Evolutionary conservation across 2,329 filamentous ascomycete genomes (phyloP).

Genomic region (Fusarium veterinarium): DNA sequence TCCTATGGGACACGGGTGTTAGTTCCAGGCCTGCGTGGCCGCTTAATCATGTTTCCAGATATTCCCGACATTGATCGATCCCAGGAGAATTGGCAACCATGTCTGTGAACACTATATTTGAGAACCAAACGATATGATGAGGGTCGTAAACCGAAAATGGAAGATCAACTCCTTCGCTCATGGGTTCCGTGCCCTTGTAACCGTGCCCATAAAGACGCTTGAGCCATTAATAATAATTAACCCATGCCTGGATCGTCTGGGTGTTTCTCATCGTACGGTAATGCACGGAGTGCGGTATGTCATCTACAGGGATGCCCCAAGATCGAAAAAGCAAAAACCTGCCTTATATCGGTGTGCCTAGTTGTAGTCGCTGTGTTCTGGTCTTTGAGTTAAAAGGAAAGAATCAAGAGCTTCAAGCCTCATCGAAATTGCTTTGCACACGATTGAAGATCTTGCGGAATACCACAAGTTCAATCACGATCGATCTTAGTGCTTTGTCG

Average conservation of each 20-base stretch:
- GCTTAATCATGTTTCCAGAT: conserved; percentile 1
- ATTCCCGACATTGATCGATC: conserved; percentile 10
- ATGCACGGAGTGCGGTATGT: conserved; percentile 14
- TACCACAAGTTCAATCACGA: not conserved
- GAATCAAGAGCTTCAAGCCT: not conserved
- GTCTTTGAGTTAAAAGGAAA: not conserved
- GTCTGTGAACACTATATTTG: conserved; percentile 10
- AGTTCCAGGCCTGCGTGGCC: not conserved
- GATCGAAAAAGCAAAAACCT: conserved; percentile 18
- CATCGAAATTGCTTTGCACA: not conserved
- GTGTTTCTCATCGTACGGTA: conserved; percentile 11
- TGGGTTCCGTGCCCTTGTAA: not conserved
- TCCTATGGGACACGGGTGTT: not conserved
- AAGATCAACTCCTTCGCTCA: not conserved
- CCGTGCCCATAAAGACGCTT: conserved; percentile 5
- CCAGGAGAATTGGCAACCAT: conserved; percentile 15
- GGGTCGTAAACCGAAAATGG: conserved; percentile 3
- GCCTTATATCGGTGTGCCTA: not conserved
- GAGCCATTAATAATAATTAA: not conserved
- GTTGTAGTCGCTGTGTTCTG: not conserved
- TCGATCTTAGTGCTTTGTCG: not conserved
- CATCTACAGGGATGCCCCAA: conserved; percentile 23
- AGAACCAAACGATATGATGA: conserved; percentile 24
- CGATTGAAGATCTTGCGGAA: not conserved
- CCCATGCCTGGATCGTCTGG: conserved; percentile 4